Evolutionary conservation across 108 stramenopile genomes (phyloP), one percentile per base, ranked within the genome.

Genomic region (Bacterosira constricta): DNA sequence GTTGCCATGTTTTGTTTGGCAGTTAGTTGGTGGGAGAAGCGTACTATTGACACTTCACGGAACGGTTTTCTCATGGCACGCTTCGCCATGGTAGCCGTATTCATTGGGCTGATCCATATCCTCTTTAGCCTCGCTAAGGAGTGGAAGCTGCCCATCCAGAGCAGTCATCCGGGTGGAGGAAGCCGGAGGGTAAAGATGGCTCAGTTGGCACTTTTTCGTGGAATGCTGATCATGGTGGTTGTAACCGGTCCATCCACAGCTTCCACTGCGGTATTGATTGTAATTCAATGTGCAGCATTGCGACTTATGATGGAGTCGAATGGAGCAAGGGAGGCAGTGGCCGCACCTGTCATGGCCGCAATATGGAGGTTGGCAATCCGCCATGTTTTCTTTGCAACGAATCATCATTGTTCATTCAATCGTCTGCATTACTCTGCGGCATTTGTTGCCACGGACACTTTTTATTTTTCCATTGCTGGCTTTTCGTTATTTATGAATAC

Each of bases 331-430:
- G 69, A 85, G 58, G n/a, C n/a, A n/a, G 73, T 85, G 41, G 73
- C 84, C 45, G 52, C 77, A 21, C 68, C 83, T 3, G 80, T 88
- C 2, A 51, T 86, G 62, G 89, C 89, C 25, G 67, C 81, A 13
- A 47, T 93, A 12, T 92, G 88, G 88, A 67, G 91, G 35, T 65
- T 91, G 26, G 35, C 85, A 6, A 86, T 87, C 36, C 84, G 90
- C 1, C 87, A 90, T 47, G 64, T 69, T 9, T 94, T 91, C 60
- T 91, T 94, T 72, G 88, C 85, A 30, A 94, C 90, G 2, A 88
- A 87, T 42, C 93, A 94, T 60, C 90, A 85, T 39, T 91, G 88
- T 52, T 81, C 86, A 2, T 94, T 94, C 79, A 91, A 87, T 64
- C 74, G 88, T 13, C 69, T 94, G 39, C 93, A 94, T 20, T 87